A percentile compares a stretch with the other conserved stretches of the same genome.
Conservation (phyloP, 1,284 basidiomycete genomes). For the Fomitopsis schrenkii region DNA sequence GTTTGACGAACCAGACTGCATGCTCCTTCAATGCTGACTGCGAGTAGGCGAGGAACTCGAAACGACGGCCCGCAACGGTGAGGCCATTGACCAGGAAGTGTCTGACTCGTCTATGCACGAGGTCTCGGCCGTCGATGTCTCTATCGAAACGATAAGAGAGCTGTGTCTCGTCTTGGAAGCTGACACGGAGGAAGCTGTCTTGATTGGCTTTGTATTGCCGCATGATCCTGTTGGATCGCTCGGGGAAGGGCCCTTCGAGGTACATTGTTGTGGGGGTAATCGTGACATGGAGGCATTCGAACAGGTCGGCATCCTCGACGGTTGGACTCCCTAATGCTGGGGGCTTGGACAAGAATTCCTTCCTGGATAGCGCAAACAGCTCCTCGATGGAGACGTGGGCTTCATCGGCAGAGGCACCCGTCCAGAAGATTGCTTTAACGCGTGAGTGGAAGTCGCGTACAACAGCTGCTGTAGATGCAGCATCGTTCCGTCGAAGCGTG, state of each 20-base stretch:
- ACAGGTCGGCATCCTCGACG: conserved; percentile 30
- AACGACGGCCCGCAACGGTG: conserved; percentile 44
- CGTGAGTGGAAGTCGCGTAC: conserved; percentile 41
- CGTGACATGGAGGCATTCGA: conserved; percentile 50
- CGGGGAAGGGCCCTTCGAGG: conserved; percentile 58
- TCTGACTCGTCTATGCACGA: conserved; percentile 42
- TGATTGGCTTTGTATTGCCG: conserved; percentile 45
- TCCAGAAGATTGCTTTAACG: conserved; percentile 27
- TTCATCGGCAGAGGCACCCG: conserved; percentile 6
- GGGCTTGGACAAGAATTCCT: conserved; percentile 15
- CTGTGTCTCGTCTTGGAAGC: conserved; percentile 54
- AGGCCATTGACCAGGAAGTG: conserved; percentile 41
- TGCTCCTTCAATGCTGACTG: conserved; percentile 51
- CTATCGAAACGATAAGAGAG: conserved; percentile 46
- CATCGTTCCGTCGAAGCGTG: conserved; percentile 28
- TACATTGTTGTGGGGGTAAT: conserved; percentile 57
- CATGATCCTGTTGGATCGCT: conserved; percentile 65
- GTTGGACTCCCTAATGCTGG: conserved; percentile 6
- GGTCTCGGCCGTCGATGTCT: conserved; percentile 43
- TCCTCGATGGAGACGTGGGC: conserved; percentile 1
- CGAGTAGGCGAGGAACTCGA: conserved; percentile 55
- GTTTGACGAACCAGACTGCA: conserved; percentile 55
- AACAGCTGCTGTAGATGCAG: conserved; percentile 33
- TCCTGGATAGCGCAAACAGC: conserved; percentile 11
- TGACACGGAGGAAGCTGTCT: conserved; percentile 59